A percentile compares a stretch with the other conserved stretches of the same genome.
Conservation (phyloP, 352 stramenopile genomes). For the Globisporangium emineosum region DNA sequence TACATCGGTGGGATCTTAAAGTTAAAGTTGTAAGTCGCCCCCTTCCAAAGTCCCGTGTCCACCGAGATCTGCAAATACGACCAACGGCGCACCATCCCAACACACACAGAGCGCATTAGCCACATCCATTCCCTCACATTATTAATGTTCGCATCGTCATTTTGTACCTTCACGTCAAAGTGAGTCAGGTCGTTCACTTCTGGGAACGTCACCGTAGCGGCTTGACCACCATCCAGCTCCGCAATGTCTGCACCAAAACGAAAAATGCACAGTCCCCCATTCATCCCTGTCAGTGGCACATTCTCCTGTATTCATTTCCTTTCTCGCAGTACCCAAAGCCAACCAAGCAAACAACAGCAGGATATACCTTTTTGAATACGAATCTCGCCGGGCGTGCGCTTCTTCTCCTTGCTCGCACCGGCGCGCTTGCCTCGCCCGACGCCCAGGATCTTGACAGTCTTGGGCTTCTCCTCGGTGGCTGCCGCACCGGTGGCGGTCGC, state of each 20-base stretch:
- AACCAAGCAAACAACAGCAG: background rate
- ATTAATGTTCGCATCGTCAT: background rate
- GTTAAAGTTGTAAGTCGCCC: constrained; percentile 95
- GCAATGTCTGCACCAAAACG: constrained; percentile 89
- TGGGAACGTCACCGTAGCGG: constrained; percentile 94
- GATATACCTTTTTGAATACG: constrained; percentile 96
- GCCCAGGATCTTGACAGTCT: constrained; percentile 81
- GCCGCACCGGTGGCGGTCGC: constrained; percentile 18
- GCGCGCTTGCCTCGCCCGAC: constrained; percentile 74
- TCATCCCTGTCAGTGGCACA: constrained; percentile 1
- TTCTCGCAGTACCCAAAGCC: background rate
- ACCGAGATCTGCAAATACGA: constrained; percentile 80
- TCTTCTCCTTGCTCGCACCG: constrained; percentile 80
- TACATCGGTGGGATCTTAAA: constrained; percentile 97
- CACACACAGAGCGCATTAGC: background rate
- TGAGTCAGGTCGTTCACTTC: constrained; percentile 96
- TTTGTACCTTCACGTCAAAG: constrained; percentile 83
- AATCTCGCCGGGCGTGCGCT: constrained; percentile 96
- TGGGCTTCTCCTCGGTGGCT: constrained; percentile 43
- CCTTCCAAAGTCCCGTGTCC: constrained; percentile 96
- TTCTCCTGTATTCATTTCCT: no score
- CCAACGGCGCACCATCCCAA: constrained; percentile 23
- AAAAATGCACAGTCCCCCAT: background rate
- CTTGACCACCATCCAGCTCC: constrained; percentile 96
- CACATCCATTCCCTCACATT: background rate